Evolutionary conservation across 73 alveolate species (phyloP).

Genomic region (Stentor coeruleus): DNA sequence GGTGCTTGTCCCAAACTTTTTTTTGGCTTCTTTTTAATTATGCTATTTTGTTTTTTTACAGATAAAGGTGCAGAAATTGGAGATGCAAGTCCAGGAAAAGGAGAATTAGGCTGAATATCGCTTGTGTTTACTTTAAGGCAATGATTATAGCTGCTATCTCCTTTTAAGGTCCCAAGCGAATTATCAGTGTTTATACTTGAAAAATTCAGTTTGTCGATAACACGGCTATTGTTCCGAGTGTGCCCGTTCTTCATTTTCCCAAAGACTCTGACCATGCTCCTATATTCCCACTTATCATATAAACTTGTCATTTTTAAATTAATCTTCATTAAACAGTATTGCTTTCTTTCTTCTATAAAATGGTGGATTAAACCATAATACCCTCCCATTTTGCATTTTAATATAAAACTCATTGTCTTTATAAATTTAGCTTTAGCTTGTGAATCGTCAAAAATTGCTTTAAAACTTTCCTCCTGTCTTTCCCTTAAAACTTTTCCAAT

Average conservation of each 20-base stretch:
- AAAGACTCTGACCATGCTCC: background rate
- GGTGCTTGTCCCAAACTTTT: background rate
- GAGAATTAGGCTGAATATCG: background rate
- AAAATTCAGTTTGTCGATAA: background rate
- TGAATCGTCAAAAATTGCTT: background rate
- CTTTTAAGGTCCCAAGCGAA: background rate
- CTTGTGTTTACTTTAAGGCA: background rate
- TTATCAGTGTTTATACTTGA: background rate
- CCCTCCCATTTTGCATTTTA: background rate
- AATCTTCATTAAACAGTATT: background rate
- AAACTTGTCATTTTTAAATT: background rate
- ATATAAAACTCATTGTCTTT: background rate
- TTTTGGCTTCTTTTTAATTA: background rate
- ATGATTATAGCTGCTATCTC: background rate
- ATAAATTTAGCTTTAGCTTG: background rate
- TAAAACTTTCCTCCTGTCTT: background rate
- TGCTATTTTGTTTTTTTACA: background rate
- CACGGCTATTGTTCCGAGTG: background rate
- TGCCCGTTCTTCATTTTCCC: background rate
- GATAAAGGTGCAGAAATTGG: background rate
- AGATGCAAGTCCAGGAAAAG: background rate
- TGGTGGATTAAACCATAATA: background rate
- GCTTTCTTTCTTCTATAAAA: background rate
- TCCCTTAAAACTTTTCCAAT: too few species aligned
- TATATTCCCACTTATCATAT: background rate